A percentile compares a stretch with the other conserved stretches of the same genome.
phyloP scores from a whole-genome alignment of 208 protist species.

The Novymonas esmeraldas region DNA sequence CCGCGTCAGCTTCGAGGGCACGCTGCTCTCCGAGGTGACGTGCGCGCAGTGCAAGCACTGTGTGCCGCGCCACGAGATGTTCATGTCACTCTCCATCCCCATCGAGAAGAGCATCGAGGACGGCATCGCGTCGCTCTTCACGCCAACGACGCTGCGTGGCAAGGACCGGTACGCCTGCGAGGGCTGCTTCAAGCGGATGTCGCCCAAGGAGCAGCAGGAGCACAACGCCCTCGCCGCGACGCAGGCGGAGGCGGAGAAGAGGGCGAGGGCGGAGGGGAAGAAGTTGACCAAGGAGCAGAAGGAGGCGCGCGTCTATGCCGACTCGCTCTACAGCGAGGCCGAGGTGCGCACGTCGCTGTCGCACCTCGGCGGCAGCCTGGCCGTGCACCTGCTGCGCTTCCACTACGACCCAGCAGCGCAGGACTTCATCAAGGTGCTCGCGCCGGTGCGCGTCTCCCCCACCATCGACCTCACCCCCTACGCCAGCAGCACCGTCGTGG shows the following conservation, averaged over 20 bases:
- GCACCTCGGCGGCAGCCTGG: conserved; percentile 67
- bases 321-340: conserved; percentile 83
- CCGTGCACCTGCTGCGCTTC: conserved; percentile 84
- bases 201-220: conserved; percentile 46
- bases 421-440: conserved; percentile 69
- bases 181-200: conserved; percentile 73
- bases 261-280: conserved; percentile 36
- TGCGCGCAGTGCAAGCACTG: conserved; percentile 55
- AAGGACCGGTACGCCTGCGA: conserved; percentile 88
- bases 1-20: conserved; percentile 78
- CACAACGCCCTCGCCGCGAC: conserved; percentile 58
- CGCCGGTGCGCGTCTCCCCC: conserved; percentile 56
- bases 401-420: conserved; percentile 53
- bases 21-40: conserved; percentile 57
- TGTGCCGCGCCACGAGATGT: conserved; percentile 72
- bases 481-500: conserved; percentile 43
- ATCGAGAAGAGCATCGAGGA: conserved; percentile 62
- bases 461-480: conserved; percentile 64
- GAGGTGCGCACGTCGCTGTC: conserved; percentile 62
- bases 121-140: conserved; percentile 59
- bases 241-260: conserved; percentile 42
- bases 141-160: conserved; percentile 40
- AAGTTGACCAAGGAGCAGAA: conserved; percentile 19
- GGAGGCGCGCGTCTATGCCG: conserved; percentile 36
- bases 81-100: conserved; percentile 86